Evolutionary conservation across 2,329 filamentous ascomycete species (phyloP), one percentile per base, ranked within the genome.

Genomic region (Cryphonectria carpinicola): DNA sequence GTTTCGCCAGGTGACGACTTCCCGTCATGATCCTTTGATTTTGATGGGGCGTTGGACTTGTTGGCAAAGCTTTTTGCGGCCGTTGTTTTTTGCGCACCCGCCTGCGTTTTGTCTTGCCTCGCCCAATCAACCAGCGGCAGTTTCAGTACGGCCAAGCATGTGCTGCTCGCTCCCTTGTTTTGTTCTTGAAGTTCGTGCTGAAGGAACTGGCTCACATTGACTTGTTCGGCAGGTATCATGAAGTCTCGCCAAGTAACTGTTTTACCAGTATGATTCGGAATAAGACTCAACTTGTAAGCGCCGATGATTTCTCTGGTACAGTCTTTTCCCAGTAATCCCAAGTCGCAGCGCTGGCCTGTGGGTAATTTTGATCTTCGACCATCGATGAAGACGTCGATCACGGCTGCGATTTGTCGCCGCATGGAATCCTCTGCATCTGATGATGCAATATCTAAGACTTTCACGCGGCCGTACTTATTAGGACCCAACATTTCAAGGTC

Each of bases 371-470:
- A 5, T 49, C 66, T 68, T 19, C 19, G 14, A 6, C 66, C 66
- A 13, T 68, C 56, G 5, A 68, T 22, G 39, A 68, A 68, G 10
- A 63, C 25, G 25, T 63, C 41, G 19, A 62, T 54, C 39, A 49
- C 14, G 8, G 56, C 56, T 6, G 46, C 39, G 37, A 37, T 8
- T 13, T 37, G 28, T 6, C 25, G 11, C 7, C 3, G 39, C 19
- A 10, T 19, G 22, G 35, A n/a, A 22, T 46, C 28, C 1, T 32
- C 4, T 32, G 32, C 32, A 32, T 32, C 32, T 32, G 32, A 32
- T 32, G 32, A 3, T 32, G 32, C 32, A 32, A 3, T 0, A 32
- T 32, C 3, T 3, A 32, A 3, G 49, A 28, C 19, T n/a, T 35
- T 54, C n/a, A 68, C 54, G 19, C 54, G 28, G 39, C 66, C 66